Percentiles rank a stretch among this genome's conserved stretches.
Conservation (phyloP, 2,329 filamentous ascomycete species). For the Pseudogymnoascus sp. region DNA sequence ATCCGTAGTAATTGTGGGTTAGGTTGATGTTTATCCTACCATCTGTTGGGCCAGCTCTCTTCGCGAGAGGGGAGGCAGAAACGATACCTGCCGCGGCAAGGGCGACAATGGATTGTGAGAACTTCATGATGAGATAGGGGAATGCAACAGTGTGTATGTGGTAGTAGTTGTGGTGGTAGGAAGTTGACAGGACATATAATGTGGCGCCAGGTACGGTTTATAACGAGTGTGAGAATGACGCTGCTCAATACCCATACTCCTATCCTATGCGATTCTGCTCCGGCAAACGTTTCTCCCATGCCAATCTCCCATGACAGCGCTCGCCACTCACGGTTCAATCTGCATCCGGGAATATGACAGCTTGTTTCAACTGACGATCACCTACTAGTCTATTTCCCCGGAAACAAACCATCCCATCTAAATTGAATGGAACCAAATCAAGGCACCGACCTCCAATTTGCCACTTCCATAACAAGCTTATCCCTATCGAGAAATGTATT, state of each 20-base stretch:
- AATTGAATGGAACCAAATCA: not conserved
- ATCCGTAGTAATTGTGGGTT: not conserved
- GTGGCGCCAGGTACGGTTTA: not conserved
- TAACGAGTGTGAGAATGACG: not conserved
- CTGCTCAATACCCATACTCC: not conserved
- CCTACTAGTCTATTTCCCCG: not conserved
- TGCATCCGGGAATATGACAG: not conserved
- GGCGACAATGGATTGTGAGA: constrained; percentile 14
- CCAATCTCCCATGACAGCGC: not conserved
- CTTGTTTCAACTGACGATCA: not conserved
- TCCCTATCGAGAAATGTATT: not conserved
- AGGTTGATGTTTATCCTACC: not conserved
- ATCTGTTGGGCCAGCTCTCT: constrained; percentile 16
- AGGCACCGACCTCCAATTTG: constrained; percentile 1
- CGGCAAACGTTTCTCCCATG: not conserved
- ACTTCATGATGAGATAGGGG: constrained; percentile 18
- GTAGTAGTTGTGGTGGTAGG: not conserved
- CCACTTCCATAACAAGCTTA: not conserved
- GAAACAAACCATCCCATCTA: not conserved
- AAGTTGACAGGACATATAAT: not conserved
- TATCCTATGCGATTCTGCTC: not conserved
- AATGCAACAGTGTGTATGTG: not conserved
- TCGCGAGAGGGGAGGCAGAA: constrained; percentile 15
- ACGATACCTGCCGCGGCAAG: constrained; percentile 15
- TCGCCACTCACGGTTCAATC: not conserved